Evolutionary conservation across 1,284 basidiomycete genomes (phyloP), one percentile per base, ranked within the genome.

Genomic region (Cutaneotrichosporon sp.): DNA sequence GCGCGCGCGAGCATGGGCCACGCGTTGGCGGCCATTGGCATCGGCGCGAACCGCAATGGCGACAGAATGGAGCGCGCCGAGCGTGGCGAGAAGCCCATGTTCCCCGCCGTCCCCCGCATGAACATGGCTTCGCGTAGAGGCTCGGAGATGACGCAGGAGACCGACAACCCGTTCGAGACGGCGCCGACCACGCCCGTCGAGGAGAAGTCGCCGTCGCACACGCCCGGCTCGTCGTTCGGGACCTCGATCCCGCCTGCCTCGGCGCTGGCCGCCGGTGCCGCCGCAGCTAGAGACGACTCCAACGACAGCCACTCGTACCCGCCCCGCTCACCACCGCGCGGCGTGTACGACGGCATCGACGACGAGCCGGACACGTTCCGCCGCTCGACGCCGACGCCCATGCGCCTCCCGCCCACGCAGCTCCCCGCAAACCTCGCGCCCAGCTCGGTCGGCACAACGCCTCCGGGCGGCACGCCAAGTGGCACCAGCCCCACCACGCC

Each of bases 141-240:
- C 24, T 22, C 56, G 18, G 22, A 29, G 18, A 24, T 18, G 29
- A 57, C 46, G 2, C 20, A 24, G 18, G 54, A 24, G 5, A 56
- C 54, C 24, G 52, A 51, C 47, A 56, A 63, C 53, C 64, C 64
- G 10, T 66, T 66, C 53, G 54, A 63, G 47, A 63, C 64, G 9
- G 60, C 58, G 20, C 64, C 64, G 0, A 60, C 46, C 7, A 66
- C 64, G 11, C 64, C 64, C 16, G 10, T 58, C 7, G 64, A 62
- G 20, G 56, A 62, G 33, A 52, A 45, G 49, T 24, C 42, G 14
- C 49, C 33, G 25, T 24, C 49, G 43, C 54, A 56, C 47, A 52
- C 54, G 47, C 59, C 42, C 24, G 49, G 25, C 36, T 52, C 56
- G 49, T 43, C 56, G 49, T 58, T 58, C 38, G 56, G 49, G 16